Percentiles rank a stretch among this genome's conserved stretches.
phyloP scores from a whole-genome alignment of 805 yeast genomes.

The Kuraishia cidri region DNA sequence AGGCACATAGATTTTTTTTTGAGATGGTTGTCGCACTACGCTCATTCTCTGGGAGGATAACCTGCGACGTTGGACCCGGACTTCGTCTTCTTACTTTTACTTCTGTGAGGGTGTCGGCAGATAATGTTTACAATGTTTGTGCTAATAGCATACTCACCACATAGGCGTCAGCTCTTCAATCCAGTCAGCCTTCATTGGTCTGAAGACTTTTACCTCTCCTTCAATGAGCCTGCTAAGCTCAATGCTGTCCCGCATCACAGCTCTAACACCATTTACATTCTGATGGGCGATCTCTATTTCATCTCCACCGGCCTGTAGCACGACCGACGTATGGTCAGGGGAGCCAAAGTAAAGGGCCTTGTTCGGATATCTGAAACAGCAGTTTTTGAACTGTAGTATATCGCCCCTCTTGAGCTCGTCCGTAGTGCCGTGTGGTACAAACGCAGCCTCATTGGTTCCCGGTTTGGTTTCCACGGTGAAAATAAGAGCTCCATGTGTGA shows the following conservation, averaged over 20 bases:
- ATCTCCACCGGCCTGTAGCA: constrained; percentile 15
- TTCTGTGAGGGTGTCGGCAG: too few species aligned
- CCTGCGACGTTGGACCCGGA: too few species aligned
- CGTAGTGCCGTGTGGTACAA: constrained; percentile 12
- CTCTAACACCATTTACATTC: constrained; percentile 32
- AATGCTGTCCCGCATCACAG: constrained; percentile 29
- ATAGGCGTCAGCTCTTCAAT: constrained; percentile 18
- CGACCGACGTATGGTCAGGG: constrained; percentile 44
- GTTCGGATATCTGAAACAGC: constrained; percentile 27
- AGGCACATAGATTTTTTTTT: too few species aligned
- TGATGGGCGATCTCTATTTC: constrained; percentile 34
- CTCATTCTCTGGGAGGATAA: too few species aligned
- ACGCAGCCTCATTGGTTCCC: constrained; percentile 7
- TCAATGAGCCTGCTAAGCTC: constrained; percentile 24
- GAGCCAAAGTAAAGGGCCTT: constrained; percentile 31
- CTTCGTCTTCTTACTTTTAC: too few species aligned
- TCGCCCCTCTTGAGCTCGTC: constrained; percentile 48
- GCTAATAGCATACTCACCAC: too few species aligned
- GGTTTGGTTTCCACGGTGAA: constrained; percentile 10
- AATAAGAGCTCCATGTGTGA: constrained; percentile 34
- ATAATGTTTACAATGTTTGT: too few species aligned
- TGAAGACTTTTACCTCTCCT: constrained; percentile 36
- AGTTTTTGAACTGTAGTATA: constrained; percentile 36
- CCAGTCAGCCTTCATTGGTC: constrained; percentile 42
- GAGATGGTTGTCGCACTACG: too few species aligned